Base-by-base conservation (phyloP, 805 yeast species). In the Kodamaea laetipori region DNA sequence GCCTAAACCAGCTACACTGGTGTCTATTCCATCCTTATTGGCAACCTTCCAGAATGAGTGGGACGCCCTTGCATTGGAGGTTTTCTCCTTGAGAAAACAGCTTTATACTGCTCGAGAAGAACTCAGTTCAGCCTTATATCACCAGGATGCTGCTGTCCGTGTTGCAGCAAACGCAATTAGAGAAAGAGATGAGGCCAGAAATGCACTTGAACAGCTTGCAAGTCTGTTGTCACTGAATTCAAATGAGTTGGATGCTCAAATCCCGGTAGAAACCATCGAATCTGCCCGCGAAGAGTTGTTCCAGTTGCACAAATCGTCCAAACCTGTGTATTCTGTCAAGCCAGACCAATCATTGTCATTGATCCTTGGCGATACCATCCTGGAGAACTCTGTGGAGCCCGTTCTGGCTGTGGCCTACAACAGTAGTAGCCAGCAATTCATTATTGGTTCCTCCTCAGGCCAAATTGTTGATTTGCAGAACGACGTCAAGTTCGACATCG, bases 81-180 rank as follows among this genome's bases (percentile, higher is more conserved):
- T 85, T 15, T 89, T 88, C 56, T 77, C 81, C 30, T 67, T 90
- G 49, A 74, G 94, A 47, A 85, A 86, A 58, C 89, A 85, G 52
- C 69, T 90, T 28, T 77, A 73, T 40, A 69, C 71, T 17, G 74
- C 90, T 1, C 76, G 84, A 46, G 80, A 85, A 52, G 92, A 89
- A 54, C 67, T 90, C 38, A 82, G 94, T 23, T 67, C 84, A 2
- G 83, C 96, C 0, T 66, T 90, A 31, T 90, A 89, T 55, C 84
- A 83, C 56, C 86, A 86, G 50, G 98, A 90, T 60, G 97, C 97
- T 0, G 95, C 97, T 2, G 81, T 86, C 3, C 70, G 90, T 44
- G 96, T 90, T 1, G 95, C 92, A 1, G 82, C 95, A 0, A 73
- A 75, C 25, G 80, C 88, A 1, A 68, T 84, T n/a, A 73, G 74